Conservation (phyloP, 331 rosid species). For the Acacia pycnantha region DNA sequence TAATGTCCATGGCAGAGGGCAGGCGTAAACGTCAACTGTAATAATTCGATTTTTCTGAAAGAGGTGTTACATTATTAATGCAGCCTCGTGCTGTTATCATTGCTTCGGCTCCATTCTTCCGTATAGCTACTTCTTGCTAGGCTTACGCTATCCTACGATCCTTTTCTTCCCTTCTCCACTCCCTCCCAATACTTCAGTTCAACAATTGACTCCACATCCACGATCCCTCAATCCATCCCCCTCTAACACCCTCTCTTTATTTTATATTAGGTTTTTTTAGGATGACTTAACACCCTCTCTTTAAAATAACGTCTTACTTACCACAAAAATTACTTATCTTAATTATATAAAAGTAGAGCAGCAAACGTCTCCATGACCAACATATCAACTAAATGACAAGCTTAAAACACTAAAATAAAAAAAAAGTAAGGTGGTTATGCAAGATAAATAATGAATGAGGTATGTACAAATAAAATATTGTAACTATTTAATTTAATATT, state of each 20-base stretch:
- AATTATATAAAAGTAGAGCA: too few species aligned
- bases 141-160: background rate
- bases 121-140: background rate
- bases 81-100: constrained; percentile 12
- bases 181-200: background rate
- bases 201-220: background rate
- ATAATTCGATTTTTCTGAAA: background rate
- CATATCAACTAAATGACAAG: too few species aligned
- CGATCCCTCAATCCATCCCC: background rate
- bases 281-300: too few species aligned
- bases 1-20: background rate
- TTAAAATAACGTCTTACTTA: background rate
- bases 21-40: constrained; percentile 14
- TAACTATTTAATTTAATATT: too few species aligned
- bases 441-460: too few species aligned
- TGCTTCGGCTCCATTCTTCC: constrained; percentile 19
- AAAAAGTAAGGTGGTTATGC: too few species aligned
- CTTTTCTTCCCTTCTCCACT: background rate
- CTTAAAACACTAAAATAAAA: too few species aligned
- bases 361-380: too few species aligned
- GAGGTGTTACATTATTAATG: background rate
- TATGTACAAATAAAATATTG: too few species aligned
- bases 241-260: background rate
- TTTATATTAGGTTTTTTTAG: too few species aligned
- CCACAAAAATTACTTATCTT: background rate